A percentile compares a stretch with the other conserved stretches of the same genome.
phyloP scores from a whole-genome alignment of 1,284 basidiomycete genomes.

The Trichosporon ovoides region DNA sequence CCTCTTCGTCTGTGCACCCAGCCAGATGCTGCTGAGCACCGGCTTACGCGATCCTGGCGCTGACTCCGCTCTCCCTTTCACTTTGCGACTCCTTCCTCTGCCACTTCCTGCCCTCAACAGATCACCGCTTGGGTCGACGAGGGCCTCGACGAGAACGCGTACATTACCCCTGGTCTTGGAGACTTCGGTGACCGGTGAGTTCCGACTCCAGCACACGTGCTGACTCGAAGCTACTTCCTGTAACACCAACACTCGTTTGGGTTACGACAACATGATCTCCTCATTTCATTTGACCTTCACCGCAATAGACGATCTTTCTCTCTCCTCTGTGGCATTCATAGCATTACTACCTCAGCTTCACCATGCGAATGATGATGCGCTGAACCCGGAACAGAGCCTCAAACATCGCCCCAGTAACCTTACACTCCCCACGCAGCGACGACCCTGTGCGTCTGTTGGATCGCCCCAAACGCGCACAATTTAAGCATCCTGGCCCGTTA shows the following conservation, averaged over 20 bases:
- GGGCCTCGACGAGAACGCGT: conserved; percentile 68
- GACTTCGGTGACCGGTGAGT: conserved; percentile 76
- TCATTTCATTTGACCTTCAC: too few relatives aligned
- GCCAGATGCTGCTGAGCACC: too few relatives aligned
- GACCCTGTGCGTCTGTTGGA: too few relatives aligned
- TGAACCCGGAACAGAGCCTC: not conserved
- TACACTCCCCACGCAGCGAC: too few relatives aligned
- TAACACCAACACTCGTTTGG: conserved; percentile 10
- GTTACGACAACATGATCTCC: not conserved
- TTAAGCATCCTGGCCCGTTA: too few relatives aligned
- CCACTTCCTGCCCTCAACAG: too few relatives aligned
- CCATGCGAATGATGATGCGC: conserved; percentile 3
- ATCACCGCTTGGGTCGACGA: conserved; percentile 97
- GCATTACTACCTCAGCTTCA: conserved; percentile 3
- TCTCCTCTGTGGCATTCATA: conserved; percentile 7
- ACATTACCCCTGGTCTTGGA: conserved; percentile 75
- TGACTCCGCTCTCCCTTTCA: not conserved
- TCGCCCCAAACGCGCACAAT: too few relatives aligned
- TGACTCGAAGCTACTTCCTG: conserved; percentile 29
- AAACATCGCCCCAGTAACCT: too few relatives aligned
- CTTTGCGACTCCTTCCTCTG: too few relatives aligned
- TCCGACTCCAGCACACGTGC: not conserved
- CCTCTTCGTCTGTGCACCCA: too few relatives aligned
- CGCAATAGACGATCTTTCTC: not conserved
- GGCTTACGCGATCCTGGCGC: not conserved